phyloP scores from a whole-genome alignment of 2,329 filamentous ascomycete genomes.

The Colletotrichum australisinense region DNA sequence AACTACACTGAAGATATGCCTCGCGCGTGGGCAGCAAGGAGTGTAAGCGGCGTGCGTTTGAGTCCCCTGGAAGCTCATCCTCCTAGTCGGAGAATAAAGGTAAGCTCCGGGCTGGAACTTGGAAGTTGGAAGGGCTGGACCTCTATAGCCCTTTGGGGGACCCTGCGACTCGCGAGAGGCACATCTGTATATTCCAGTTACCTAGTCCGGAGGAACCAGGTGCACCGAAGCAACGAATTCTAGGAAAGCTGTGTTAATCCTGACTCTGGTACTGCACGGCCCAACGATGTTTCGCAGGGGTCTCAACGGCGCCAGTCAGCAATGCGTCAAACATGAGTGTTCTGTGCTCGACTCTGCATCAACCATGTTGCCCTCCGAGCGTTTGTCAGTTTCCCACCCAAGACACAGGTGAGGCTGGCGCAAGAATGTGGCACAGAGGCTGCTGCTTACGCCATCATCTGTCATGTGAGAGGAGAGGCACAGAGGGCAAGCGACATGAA shows the following conservation, averaged over 20 bases:
- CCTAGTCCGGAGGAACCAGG: too few species aligned
- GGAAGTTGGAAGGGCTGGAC: background rate
- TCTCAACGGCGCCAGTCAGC: conserved; percentile 17
- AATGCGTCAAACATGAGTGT: conserved; percentile 9
- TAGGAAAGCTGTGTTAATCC: background rate
- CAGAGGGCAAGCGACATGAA: background rate
- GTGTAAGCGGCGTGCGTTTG: conserved; percentile 6
- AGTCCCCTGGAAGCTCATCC: background rate
- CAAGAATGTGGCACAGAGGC: background rate
- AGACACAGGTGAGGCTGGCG: conserved; percentile 4
- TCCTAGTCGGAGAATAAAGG: conserved; percentile 18
- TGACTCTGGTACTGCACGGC: conserved; percentile 22
- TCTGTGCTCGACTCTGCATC: background rate
- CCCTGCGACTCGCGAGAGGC: background rate
- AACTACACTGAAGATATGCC: background rate
- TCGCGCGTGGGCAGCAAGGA: background rate
- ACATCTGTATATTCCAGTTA: background rate
- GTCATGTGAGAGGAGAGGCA: background rate
- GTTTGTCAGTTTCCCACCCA: background rate
- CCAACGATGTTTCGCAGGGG: conserved; percentile 24
- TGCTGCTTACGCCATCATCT: background rate
- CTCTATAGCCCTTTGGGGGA: conserved; percentile 1
- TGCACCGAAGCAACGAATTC: too few species aligned
- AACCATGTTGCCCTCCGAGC: background rate
- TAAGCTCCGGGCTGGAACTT: background rate